Base-by-base conservation (phyloP, 208 protist species). In the Crithidia acanthocephali region DNA sequence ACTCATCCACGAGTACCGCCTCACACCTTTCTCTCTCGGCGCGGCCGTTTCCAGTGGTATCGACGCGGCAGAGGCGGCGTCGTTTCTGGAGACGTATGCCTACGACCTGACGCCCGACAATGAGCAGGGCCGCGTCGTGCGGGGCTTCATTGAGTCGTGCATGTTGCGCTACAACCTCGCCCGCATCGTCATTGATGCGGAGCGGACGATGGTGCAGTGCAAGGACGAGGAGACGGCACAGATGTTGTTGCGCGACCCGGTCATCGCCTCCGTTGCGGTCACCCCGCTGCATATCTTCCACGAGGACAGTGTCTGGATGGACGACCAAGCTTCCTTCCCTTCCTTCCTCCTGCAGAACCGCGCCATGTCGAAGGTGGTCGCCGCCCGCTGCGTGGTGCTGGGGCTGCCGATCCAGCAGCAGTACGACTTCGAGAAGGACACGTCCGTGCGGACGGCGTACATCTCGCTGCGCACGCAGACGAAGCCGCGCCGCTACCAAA, bases 21-120 rank as follows among this genome's bases (percentile, higher is more conserved):
- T 99, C 18, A 99, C 96, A 1, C 85, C 86, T 9, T 98, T 98
- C 68, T 99, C 98, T 2, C 87, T 99, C 2, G 99, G 98, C 56
- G 92, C 98, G 0, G 98, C 98, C 8, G 94, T 98, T 1, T 99
- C 98, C 13, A 92, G 97, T 45, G 98, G 98, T 18, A 72, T 99
- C 11, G 71, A 74, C 9, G 79, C 87, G 0, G 67, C 92, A 0
- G 88, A 98, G 22, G 99, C 99, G 16, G 80, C 99, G 11, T 16
- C 51, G 10, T 92, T 92, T 57, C 74, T 99, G 9, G 59, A 89
- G 18, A 67, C 62, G 10, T 81, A 98, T 47, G 88, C 85, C 2
- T 98, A 99, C 76, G 75, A 77, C 18, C 77, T 93, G 42, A 35
- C 33, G 22, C 20, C n/a, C 5, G 30, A 32, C 27, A 68, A 35